A percentile compares a stretch with the other conserved stretches of the same genome.
Conservation (phyloP, 2,329 filamentous ascomycete species). For the Colletotrichum sp. region DNA sequence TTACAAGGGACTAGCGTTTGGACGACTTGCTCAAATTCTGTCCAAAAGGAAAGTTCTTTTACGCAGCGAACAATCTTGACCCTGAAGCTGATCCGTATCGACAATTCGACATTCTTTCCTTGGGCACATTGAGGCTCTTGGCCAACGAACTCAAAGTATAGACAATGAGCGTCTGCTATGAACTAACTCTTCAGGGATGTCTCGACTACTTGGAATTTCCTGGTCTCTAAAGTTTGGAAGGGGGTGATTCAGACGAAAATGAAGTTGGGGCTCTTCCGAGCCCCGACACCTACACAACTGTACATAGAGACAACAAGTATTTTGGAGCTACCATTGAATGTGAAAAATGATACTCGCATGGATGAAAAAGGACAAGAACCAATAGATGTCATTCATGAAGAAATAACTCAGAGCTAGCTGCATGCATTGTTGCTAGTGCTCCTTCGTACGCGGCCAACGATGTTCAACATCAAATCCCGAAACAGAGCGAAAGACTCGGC, state of each 20-base stretch:
- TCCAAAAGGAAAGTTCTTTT: background rate
- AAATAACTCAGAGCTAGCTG: background rate
- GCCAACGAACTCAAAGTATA: background rate
- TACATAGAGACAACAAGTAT: background rate
- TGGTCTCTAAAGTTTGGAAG: background rate
- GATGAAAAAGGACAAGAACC: background rate
- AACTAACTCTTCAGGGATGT: background rate
- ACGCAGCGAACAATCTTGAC: background rate
- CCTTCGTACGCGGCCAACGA: background rate
- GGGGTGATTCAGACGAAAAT: background rate
- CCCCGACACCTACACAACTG: background rate
- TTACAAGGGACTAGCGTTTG: background rate
- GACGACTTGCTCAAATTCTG: background rate
- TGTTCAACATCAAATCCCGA: background rate
- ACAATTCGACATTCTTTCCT: background rate
- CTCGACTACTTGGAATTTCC: background rate
- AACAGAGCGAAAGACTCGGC: background rate
- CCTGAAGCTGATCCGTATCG: background rate
- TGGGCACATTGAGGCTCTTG: background rate
- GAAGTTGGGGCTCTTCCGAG: background rate
- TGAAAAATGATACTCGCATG: background rate
- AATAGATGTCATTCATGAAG: background rate
- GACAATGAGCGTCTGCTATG: background rate
- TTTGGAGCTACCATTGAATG: background rate
- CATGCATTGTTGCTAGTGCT: background rate